Base-by-base conservation (phyloP, 192 early-diverging fungal genomes). In the Coemansia sp. region DNA sequence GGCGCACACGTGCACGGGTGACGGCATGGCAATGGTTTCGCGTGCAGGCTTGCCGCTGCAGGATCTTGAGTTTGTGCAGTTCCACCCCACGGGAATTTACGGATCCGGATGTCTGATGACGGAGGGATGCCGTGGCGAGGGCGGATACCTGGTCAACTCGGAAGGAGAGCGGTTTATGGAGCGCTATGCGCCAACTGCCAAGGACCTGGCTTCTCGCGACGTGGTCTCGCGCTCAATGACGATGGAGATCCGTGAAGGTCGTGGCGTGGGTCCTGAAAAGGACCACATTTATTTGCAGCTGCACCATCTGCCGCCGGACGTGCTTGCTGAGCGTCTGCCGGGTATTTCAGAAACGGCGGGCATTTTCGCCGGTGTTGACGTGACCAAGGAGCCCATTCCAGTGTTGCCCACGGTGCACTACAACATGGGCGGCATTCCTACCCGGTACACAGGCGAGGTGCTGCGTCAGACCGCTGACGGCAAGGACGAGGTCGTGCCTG, bases 391-490 rank as follows among this genome's bases (percentile, higher is more conserved):
- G 75, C 94, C 96, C 30, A 99, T 99, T 68, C 96, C 96, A 8
- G 94, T 98, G 40, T 84, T 98, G 39, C 96, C 96, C 55, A 96
- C 96, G 57, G 96, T 97, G 64, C 96, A 98, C 82, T 96, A 96
- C 88, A 98, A 96, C 84, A 96, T 98, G 93, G 96, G 96, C 64
- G 94, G 96, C 79, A 96, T 98, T 57, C 96, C 96, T 31, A 97
- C 96, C 23, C 84, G 83, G 52, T 96, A 93, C 87, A 96, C 92
- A 57, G 96, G 96, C 53, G 92, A 98, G 81, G 96, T 96, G 30
- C 80, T 98, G 72, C 83, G 80, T 48, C 76, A 86, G 57, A 70
- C 83, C 5, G 74, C 53, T 58, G 84, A 92, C 50, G 96, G 96
- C 57, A 83, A 89, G 52, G 94, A 98, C 64, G 69, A 85, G 49